Percentiles rank a stretch among this genome's conserved stretches.
Conservation (phyloP, 2,329 filamentous ascomycete genomes). For the Lizonia empirigonia region DNA sequence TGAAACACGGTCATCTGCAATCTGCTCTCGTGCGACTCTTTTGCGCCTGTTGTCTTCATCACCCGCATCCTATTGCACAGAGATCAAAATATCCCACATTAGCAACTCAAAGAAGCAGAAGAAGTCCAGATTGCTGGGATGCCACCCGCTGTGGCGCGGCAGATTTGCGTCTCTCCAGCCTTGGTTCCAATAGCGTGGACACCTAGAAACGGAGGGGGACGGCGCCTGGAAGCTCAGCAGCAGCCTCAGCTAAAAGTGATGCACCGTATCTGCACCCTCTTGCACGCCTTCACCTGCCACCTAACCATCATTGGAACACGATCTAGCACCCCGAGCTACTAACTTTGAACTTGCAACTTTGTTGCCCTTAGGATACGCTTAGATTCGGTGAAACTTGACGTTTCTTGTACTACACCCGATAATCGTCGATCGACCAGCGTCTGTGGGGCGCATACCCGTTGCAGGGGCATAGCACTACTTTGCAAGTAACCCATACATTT, state of each 20-base stretch:
- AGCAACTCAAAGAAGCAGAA: not conserved
- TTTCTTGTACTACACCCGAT: too few species aligned
- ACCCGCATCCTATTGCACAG: not conserved
- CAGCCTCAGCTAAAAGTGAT: too few species aligned
- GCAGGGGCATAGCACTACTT: too few species aligned
- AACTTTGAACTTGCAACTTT: not conserved
- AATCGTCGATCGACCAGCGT: too few species aligned
- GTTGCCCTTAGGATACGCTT: not conserved
- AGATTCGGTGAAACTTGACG: not conserved
- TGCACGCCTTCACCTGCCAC: not conserved
- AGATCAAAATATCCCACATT: not conserved
- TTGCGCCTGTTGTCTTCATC: not conserved
- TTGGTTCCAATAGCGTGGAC: slow-evolving; percentile 6
- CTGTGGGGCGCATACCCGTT: too few species aligned
- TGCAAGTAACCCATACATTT: too few species aligned
- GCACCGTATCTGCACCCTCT: not conserved
- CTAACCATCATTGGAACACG: not conserved
- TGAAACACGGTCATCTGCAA: not conserved
- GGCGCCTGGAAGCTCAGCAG: slow-evolving; percentile 7
- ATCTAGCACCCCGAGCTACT: not conserved
- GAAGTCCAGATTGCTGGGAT: slow-evolving; percentile 5
- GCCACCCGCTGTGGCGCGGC: not conserved
- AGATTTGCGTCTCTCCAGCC: slow-evolving; percentile 8
- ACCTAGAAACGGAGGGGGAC: slow-evolving; percentile 9
- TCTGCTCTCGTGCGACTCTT: not conserved